Base-by-base conservation (phyloP, 129 eudicot genomes). In the Apium graveolens region DNA sequence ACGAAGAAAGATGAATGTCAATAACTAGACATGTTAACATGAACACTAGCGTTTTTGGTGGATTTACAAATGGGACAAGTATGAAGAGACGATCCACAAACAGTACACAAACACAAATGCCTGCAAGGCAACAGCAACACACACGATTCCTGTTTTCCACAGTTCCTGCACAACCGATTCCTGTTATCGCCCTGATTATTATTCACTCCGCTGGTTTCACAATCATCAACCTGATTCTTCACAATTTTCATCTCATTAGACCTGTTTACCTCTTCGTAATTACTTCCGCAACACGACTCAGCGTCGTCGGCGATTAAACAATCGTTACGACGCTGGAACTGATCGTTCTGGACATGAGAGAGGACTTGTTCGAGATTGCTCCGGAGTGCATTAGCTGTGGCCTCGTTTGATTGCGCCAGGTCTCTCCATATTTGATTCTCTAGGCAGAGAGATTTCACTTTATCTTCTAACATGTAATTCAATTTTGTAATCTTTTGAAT, bases 351-450 rank as follows among this genome's bases (percentile, higher is more conserved):
- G 3, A 86, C 89, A 31, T 88, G 92, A 29, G 88, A 86, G 0
- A 91, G 76, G 0, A 91, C 96, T 76, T 93, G 97, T 7, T 93
- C 93, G 41, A 93, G 83, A 80, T 93, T 86, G 74, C 12, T 81
- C 2, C 98, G 87, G 14, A 93, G 84, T 4, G 97, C 88, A 75
- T 91, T 89, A 1, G 98, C 98, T 2, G 98, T 89, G 72, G 98
- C 98, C 55, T 93, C 98, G 84, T 91, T 89, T 9, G 97, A 77
- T 75, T 93, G 96, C 17, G 98, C 98, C 68, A 93, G 34, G 43
- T 93, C 98, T 41, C 93, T 60, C 98, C 97, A 93, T 71, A 93
- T 87, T 32, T 93, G 96, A 31, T 91, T 93, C 46, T 93, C 97
- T 20, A 88, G 74, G 48, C 81, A 89, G 0, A 93, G 86, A 4